These are phyloP conservation scores for Spergularia azorica DNA, from an alignment of 179 eudicot genomes.

Conservation along the genomic window DNA sequence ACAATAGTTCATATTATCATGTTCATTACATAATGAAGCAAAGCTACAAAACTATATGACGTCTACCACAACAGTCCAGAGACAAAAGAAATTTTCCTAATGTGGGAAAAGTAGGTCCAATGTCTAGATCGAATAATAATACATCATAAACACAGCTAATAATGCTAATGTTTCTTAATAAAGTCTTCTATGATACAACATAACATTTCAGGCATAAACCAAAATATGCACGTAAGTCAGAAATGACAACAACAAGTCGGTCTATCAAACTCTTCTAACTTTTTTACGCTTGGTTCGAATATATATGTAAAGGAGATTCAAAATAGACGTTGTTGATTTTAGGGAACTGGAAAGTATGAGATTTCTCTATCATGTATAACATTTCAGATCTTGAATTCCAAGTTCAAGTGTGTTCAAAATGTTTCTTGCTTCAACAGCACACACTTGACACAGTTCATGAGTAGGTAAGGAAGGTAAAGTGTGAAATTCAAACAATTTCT, in stretches of 20 bases:
- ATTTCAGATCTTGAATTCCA: background rate
- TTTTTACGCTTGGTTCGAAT: background rate
- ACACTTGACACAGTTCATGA: constrained; percentile 9
- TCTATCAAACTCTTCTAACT: background rate
- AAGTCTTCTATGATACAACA: background rate
- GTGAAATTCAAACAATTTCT: constrained; percentile 28
- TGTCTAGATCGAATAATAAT: constrained; percentile 16
- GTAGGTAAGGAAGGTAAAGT: constrained; percentile 31
- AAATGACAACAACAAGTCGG: constrained; percentile 6
- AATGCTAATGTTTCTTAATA: background rate
- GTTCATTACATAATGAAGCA: background rate
- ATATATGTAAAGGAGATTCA: too few relatives aligned
- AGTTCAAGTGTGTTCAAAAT: background rate
- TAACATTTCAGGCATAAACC: constrained; percentile 5
- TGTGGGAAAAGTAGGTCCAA: constrained; percentile 10
- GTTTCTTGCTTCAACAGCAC: constrained; percentile 5
- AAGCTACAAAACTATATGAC: constrained; percentile 10
- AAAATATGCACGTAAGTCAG: constrained; percentile 12
- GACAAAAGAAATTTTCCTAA: constrained; percentile 2
- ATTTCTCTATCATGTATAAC: too few relatives aligned
- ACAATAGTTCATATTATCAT: background rate
- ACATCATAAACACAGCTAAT: background rate
- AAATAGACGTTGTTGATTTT: too few relatives aligned
- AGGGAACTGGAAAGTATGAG: too few relatives aligned
- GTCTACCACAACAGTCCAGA: background rate